Percentiles rank a stretch among this genome's conserved stretches.
Conservation (phyloP, 768 basidiomycete genomes). For the Panus rudis region DNA sequence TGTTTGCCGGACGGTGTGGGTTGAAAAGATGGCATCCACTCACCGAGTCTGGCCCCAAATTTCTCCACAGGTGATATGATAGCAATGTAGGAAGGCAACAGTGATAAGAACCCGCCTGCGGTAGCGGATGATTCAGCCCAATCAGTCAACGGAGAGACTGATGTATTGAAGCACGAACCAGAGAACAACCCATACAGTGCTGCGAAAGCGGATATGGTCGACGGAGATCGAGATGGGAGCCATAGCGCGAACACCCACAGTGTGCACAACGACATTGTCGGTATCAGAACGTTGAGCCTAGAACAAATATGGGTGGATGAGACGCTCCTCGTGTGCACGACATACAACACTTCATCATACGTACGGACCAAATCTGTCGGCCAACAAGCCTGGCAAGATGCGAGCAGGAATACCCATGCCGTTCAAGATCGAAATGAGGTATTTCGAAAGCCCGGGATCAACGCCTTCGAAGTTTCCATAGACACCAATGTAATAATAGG, state of each 20-base stretch:
- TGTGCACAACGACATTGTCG: constrained; percentile 18
- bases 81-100: constrained; percentile 25
- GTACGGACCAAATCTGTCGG: constrained; percentile 22
- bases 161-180: constrained; percentile 15
- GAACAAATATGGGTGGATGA: too few relatives aligned
- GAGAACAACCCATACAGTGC: constrained; percentile 25
- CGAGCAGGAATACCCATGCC: constrained; percentile 23
- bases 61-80: constrained; percentile 23
- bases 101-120: constrained; percentile 24
- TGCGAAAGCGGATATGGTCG: constrained; percentile 22
- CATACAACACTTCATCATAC: constrained; percentile 3
- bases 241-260: constrained; percentile 22
- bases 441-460: constrained; percentile 14
- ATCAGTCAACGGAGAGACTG: background rate
- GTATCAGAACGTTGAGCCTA: constrained; percentile 24
- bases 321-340: too few relatives aligned
- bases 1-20: background rate
- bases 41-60: constrained; percentile 26
- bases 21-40: constrained; percentile 2
- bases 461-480: constrained; percentile 22
- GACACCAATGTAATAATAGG: constrained; percentile 28
- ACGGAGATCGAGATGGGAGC: constrained; percentile 19
- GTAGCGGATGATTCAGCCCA: background rate
- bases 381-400: constrained; percentile 23
- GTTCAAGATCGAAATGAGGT: constrained; percentile 27